phyloP scores from a whole-genome alignment of 1,284 basidiomycete species.

The Cutaneotrichosporon sp. region DNA sequence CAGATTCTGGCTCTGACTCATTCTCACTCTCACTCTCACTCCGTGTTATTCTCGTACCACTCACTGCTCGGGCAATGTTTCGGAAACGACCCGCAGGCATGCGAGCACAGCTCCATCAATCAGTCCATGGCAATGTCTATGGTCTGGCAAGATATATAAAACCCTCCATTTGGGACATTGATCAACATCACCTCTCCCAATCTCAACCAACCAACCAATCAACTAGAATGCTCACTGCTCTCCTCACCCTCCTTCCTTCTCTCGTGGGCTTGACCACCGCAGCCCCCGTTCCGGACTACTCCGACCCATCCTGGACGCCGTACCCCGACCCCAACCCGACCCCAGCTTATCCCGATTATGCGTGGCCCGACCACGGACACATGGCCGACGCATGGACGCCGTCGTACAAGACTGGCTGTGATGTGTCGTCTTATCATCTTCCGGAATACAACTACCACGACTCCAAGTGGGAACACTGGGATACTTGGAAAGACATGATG shows the following conservation, averaged over 20 bases:
- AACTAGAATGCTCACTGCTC: neutral
- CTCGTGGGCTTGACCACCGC: neutral
- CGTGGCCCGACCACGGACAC: neutral
- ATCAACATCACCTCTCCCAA: neutral
- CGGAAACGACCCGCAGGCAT: no score
- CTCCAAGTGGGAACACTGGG: neutral
- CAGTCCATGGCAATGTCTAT: no score
- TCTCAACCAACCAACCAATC: neutral
- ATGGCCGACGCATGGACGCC: neutral
- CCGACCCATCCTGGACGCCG: neutral
- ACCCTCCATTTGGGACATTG: no score
- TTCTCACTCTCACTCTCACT: no score
- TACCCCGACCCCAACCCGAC: neutral
- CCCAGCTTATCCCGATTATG: neutral
- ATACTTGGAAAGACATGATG: neutral
- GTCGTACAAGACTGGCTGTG: neutral
- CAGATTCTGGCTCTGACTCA: no score
- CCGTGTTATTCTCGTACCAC: no score
- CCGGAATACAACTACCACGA: neutral
- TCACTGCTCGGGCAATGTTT: no score
- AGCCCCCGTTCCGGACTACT: neutral
- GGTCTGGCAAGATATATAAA: no score
- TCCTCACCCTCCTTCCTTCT: neutral
- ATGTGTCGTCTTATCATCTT: neutral
- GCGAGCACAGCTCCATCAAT: no score